A percentile compares a stretch with the other conserved stretches of the same genome.
Conservation (phyloP, 148 eudicot genomes). For the Rhododendron simsii region DNA sequence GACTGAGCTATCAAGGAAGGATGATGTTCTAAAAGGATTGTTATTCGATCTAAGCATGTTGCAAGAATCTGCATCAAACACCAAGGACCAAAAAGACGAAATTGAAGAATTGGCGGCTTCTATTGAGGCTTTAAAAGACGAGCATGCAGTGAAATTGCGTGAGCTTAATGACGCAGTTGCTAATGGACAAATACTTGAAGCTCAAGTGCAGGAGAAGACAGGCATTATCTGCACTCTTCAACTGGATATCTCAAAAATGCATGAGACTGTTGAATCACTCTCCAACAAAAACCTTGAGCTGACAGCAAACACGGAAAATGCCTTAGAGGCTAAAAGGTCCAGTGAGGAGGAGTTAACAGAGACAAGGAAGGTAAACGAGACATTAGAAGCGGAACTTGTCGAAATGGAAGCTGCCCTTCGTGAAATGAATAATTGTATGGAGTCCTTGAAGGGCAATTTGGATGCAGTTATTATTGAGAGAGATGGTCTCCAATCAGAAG, state of each 20-base stretch:
- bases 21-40: conserved; percentile 65
- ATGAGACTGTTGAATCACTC: conserved; percentile 34
- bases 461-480: conserved; percentile 44
- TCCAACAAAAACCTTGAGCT: conserved; percentile 45
- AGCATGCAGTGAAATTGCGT: conserved; percentile 35
- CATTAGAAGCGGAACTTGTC: conserved; percentile 54
- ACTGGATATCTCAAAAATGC: conserved; percentile 46
- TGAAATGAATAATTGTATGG: conserved; percentile 42
- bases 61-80: conserved; percentile 68
- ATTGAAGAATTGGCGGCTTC: conserved; percentile 45
- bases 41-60: conserved; percentile 71
- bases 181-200: conserved; percentile 42
- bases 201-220: conserved; percentile 49
- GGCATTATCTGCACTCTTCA: conserved; percentile 42
- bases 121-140: conserved; percentile 47
- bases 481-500: conserved; percentile 45
- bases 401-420: conserved; percentile 51
- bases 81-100: conserved; percentile 60
- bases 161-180: conserved; percentile 51
- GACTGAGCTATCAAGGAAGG: conserved; percentile 65
- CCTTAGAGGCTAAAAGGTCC: conserved; percentile 35
- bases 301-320: conserved; percentile 33
- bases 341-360: conserved; percentile 57
- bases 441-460: conserved; percentile 49
- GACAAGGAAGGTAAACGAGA: conserved; percentile 36